Evolutionary conservation across 495 filamentous ascomycete genomes (phyloP), one percentile per base, ranked within the genome.

Genomic region (Aspergillus nanangensis): DNA sequence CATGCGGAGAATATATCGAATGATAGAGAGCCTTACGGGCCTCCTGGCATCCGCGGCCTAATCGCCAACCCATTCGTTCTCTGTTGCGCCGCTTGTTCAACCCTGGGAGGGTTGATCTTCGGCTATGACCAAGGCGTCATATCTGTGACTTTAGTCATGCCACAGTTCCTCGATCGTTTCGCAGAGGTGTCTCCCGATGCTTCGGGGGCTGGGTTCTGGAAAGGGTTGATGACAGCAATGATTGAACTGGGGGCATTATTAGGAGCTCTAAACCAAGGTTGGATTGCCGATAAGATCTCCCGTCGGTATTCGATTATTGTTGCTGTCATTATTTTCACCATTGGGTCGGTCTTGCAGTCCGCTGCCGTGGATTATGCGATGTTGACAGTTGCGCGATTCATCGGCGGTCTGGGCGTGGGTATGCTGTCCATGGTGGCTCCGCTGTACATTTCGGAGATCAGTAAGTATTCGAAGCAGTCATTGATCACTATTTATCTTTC

Each of bases 391-490:
- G 80, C 74, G 4, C 67, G 80, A n/a, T 60, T 80, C 21, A 75
- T 84, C 50, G 80, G 78, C n/a, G 80, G 80, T 38, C 38, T 80
- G 8, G 80, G 77, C 0, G 79, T 84, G 48, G 79, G 79, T 31
- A 79, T 78, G 77, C 51, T 74, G 37, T 68, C 63, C 9, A 76
- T 76, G 73, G 71, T 76, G 17, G 71, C 70, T 23, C 73, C 73
- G 0, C 57, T 83, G 41, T 81, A 83, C 46, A 77, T 79, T 27
- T 70, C 72, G 2, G 77, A 82, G 47, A 73, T 82, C 35, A 74
- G 63, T 65, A 60, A 8, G 63, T 56, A 0, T n/a, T n/a, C n/a
- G n/a, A n/a, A n/a, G n/a, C n/a, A n/a, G n/a, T n/a, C n/a, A n/a
- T n/a, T n/a, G n/a, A n/a, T n/a, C n/a, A n/a, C n/a, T n/a, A n/a